Evolutionary conservation across 1,284 basidiomycete species (phyloP), one percentile per base, ranked within the genome.

Genomic region (Malassezia sp.): DNA sequence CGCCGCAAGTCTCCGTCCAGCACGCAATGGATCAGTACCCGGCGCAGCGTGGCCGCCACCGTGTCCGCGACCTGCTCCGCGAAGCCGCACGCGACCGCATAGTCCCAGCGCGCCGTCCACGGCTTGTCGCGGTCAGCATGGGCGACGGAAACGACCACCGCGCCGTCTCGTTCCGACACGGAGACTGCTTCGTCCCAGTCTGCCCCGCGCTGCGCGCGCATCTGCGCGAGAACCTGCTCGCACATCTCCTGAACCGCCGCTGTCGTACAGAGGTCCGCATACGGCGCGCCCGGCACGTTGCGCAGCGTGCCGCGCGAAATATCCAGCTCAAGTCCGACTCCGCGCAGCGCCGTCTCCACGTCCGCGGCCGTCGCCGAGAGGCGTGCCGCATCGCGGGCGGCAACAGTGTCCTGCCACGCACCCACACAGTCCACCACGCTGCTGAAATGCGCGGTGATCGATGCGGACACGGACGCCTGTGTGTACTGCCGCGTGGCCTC

Each of bases 401-500:
- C 33, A 9, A 49, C 26, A 2, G 40, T 27, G 14, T 21, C 12
- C 18, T 39, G 34, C 5, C 37, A n/a, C 5, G 23, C 29, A 3
- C 12, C 27, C 1, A 50, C 35, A 15, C 21, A 10, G 4, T 27
- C 12, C 6, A 45, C n/a, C 10, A 32, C 42, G 5, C n/a, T 29
- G 2, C 17, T 15, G 12, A 50, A 18, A 17, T 31, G 42, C 30
- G 20, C 4, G 9, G 33, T 11, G 5, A 36, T 24, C 4, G 37
- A 29, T 5, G 35, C 20, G 2, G 41, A 36, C 18, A 21, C n/a
- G 7, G 48, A 40, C 9, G 37, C 27, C 15, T 42, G 36, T 4
- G 42, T 27, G 20, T 50, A 50, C 3, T 37, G 35, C 5, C 31
- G 32, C 2, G 39, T 45, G 4, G 48, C 42, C 1, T 31, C 9